Base-by-base conservation (phyloP, 257 asterid species). In the Penstemon davidsonii region DNA sequence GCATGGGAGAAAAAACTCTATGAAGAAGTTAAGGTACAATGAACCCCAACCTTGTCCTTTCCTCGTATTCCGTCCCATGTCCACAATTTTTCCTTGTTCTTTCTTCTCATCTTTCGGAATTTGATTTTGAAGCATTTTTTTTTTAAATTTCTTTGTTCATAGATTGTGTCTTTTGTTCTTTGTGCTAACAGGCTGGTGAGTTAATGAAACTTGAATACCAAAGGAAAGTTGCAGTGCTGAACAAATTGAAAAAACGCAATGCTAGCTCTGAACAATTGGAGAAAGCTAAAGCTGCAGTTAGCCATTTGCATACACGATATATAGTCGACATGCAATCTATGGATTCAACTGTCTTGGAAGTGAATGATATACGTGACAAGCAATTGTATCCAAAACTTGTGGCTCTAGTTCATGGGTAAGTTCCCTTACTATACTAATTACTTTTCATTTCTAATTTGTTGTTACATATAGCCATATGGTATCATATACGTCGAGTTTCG, bases 1-100 rank as follows among this genome's bases (percentile, higher is more conserved):
- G 99, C 97, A 6, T 93, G 99, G 99, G 99, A 93, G 86, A 93
- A 93, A 79, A 93, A 93, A 82, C 90, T 93, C 44, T 93, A 86
- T 40, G 99, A 93, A 87, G 97, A 93, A 88, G 91, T 93, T 53
- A 93, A 93, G 97, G 99, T 93, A 67, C 42, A 64, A 37, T 47
- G 42, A 66, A 59, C 9, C 58, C 4, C 36, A 15, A 67, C 38
- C 9, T 63, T 7, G 25, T 56, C 39, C 42, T 36, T 42, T 62
- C 37, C 18, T 10, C 5, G 5, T 74, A 51, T n/a, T 42, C 11
- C 4, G 6, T 45, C 13, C 33, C 63, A 25, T 42, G 12, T 37
- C 19, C 50, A 43, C 62, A 11, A 10, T 3, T 55, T 8, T 36
- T 38, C 7, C 36, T 46, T 44, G 12, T 55, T 71, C 15, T 43